These are phyloP conservation scores for Phaffia australis DNA, from an alignment of 768 basidiomycete genomes.

Conservation along the genomic window DNA sequence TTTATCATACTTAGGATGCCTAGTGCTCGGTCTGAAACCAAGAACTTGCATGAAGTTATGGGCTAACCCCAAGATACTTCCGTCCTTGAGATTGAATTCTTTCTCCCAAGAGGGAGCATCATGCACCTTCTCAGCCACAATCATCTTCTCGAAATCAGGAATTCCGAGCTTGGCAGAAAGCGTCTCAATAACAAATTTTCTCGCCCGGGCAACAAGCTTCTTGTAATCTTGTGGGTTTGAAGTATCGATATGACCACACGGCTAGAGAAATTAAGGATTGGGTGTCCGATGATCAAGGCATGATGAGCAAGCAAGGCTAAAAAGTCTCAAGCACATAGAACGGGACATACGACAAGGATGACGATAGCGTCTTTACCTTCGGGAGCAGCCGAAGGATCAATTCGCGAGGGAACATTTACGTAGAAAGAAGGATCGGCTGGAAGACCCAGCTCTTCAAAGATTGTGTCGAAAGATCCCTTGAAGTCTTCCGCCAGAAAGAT, in stretches of 20 bases:
- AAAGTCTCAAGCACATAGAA: constrained; percentile 25
- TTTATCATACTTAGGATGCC: constrained; percentile 27
- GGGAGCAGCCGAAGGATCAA: constrained; percentile 41
- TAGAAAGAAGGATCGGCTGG: constrained; percentile 42
- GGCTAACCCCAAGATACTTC: constrained; percentile 40
- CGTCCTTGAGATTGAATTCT: constrained; percentile 42
- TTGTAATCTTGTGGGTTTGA: constrained; percentile 35
- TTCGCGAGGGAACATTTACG: constrained; percentile 41
- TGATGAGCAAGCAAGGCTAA: background rate
- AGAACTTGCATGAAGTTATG: constrained; percentile 41
- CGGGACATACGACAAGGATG: constrained; percentile 40
- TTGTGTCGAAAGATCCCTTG: constrained; percentile 41
- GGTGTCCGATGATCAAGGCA: background rate
- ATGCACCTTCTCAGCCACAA: constrained; percentile 39
- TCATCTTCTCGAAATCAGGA: constrained; percentile 32
- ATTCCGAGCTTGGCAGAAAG: constrained; percentile 35
- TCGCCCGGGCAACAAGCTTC: constrained; percentile 9
- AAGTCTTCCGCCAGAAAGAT: constrained; percentile 39
- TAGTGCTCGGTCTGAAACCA: constrained; percentile 30
- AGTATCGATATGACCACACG: constrained; percentile 24
- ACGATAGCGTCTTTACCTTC: constrained; percentile 40
- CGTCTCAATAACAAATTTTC: constrained; percentile 35
- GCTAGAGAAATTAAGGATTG: constrained; percentile 24
- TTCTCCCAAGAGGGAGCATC: constrained; percentile 41
- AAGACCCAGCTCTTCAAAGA: constrained; percentile 40